Evolutionary conservation across 2,329 filamentous ascomycete genomes (phyloP).

Genomic region (Aspergillus felis): DNA sequence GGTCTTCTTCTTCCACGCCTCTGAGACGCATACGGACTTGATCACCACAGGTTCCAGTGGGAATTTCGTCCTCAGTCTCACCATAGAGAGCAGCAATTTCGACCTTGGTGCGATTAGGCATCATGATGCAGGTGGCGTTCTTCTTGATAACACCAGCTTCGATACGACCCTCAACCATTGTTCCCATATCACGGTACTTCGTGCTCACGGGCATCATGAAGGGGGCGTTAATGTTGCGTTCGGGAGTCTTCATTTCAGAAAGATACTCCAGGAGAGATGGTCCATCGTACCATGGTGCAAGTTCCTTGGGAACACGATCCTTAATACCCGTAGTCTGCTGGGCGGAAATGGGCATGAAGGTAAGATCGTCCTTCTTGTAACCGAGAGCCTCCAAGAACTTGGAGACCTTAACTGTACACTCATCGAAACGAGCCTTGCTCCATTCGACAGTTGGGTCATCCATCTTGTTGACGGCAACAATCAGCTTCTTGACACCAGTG

Average conservation of each 20-base stretch:
- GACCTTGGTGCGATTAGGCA: slow-evolving; percentile 85
- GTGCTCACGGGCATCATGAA: slow-evolving; percentile 99
- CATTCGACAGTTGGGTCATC: slow-evolving; percentile 95
- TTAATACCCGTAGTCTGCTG: slow-evolving; percentile 85
- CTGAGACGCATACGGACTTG: slow-evolving; percentile 89
- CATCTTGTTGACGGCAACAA: slow-evolving; percentile 99
- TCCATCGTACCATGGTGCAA: slow-evolving; percentile 80
- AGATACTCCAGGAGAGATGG: slow-evolving; percentile 92
- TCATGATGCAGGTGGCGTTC: slow-evolving; percentile 79
- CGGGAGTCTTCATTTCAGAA: slow-evolving; percentile 86
- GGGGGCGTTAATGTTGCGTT: slow-evolving; percentile 93
- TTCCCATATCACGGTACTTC: slow-evolving; percentile 97
- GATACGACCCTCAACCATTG: slow-evolving; percentile 95
- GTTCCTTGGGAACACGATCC: slow-evolving; percentile 70
- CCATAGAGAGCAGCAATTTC: slow-evolving; percentile 84
- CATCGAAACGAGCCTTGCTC: slow-evolving; percentile 87
- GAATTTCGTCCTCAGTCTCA: slow-evolving; percentile 91
- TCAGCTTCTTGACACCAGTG: slow-evolving; percentile 93
- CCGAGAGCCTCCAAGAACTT: slow-evolving; percentile 88
- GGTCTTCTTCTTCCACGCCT: slow-evolving; percentile 95
- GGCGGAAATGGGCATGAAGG: slow-evolving; percentile 94
- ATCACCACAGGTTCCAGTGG: slow-evolving; percentile 80
- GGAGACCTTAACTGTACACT: slow-evolving; percentile 84
- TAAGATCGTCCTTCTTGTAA: slow-evolving; percentile 92
- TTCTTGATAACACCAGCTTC: slow-evolving; percentile 94